Conservation (phyloP, 768 basidiomycete species). For the Russula brevipes region DNA sequence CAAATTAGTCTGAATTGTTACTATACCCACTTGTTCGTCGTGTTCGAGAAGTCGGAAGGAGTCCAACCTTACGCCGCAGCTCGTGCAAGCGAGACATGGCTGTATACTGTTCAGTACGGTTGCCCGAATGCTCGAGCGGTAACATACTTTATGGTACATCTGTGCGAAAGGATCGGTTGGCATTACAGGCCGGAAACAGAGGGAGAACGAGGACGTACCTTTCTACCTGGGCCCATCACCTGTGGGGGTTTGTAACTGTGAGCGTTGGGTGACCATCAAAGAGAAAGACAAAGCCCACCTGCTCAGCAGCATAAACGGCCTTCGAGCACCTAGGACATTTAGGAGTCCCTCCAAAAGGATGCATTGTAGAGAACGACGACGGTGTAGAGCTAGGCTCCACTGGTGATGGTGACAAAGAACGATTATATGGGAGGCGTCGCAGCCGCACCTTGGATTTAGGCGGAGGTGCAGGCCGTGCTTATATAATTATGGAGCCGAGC, state of each 20-base stretch:
- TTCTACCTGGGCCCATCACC: conserved; percentile 85
- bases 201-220: conserved; percentile 45
- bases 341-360: conserved; percentile 66
- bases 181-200: background rate
- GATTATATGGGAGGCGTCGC: background rate
- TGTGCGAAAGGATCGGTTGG: conserved; percentile 30
- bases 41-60: conserved; percentile 76
- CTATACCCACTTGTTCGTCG: conserved; percentile 57
- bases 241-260: conserved; percentile 29
- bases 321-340: conserved; percentile 70
- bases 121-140: background rate
- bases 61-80: conserved; percentile 74
- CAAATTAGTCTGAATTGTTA: conserved; percentile 7
- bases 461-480: background rate
- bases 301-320: conserved; percentile 83
- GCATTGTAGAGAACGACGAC: conserved; percentile 40
- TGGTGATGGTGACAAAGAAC: background rate
- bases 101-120: conserved; percentile 32
- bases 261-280: background rate
- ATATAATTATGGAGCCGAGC: background rate
- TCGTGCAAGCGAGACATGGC: conserved; percentile 76
- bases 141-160: conserved; percentile 73
- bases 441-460: background rate
- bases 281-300: conserved; percentile 42
- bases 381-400: background rate